Percentiles rank a stretch among this genome's conserved stretches.
These are phyloP conservation scores for Tolypocladium tropicale DNA, from an alignment of 2,329 filamentous ascomycete species.

Conservation along the genomic window DNA sequence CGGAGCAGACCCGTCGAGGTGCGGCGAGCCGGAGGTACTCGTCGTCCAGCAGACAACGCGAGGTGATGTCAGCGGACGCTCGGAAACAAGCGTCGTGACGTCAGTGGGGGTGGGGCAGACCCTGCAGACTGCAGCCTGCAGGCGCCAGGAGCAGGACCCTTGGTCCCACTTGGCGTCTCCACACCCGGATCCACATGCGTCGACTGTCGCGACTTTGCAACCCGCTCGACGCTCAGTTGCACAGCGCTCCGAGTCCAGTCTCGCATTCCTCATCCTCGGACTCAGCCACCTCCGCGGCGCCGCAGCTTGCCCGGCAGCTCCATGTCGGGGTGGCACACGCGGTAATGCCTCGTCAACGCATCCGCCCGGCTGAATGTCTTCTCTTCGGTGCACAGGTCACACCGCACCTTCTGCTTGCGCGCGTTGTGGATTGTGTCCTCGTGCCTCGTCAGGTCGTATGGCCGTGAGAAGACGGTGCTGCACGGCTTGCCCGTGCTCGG, in stretches of 20 bases:
- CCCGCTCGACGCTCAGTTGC: neutral
- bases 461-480: constrained; percentile 86
- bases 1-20: too few relatives aligned
- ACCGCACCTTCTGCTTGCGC: constrained; percentile 88
- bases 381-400: constrained; percentile 85
- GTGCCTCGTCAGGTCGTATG: constrained; percentile 92
- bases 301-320: constrained; percentile 61
- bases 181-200: neutral
- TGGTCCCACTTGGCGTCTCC: constrained; percentile 9
- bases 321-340: constrained; percentile 84
- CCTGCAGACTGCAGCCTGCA: constrained; percentile 18
- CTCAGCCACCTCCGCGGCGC: constrained; percentile 16
- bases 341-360: constrained; percentile 86
- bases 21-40: neutral
- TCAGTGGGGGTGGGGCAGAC: constrained; percentile 11
- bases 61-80: constrained; percentile 15
- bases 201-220: too few relatives aligned
- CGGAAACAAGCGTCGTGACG: constrained; percentile 13
- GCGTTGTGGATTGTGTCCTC: constrained; percentile 97
- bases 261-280: neutral
- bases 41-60: neutral
- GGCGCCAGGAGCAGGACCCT: constrained; percentile 10
- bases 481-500: constrained; percentile 91
- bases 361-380: constrained; percentile 96
- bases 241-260: too few relatives aligned